phyloP scores from a whole-genome alignment of 345 rosid species.

The Syzygium aromaticum region DNA sequence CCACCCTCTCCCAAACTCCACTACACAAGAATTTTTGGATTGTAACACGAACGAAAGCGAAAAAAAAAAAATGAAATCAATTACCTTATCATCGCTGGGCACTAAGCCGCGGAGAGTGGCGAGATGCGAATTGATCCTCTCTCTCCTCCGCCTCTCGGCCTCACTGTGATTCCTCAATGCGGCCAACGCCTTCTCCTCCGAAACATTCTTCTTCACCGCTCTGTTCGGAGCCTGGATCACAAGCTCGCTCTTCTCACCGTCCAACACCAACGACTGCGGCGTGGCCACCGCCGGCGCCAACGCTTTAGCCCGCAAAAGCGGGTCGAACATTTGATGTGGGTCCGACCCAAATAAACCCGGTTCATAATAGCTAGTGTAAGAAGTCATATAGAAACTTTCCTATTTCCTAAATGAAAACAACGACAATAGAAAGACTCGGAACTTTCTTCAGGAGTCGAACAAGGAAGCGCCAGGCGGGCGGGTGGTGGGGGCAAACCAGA shows the following conservation, averaged over 20 bases:
- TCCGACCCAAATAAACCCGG: background rate
- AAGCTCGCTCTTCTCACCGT: slow-evolving; percentile 46
- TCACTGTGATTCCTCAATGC: slow-evolving; percentile 66
- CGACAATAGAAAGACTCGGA: background rate
- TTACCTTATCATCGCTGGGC: slow-evolving; percentile 51
- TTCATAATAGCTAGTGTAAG: background rate
- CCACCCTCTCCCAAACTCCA: background rate
- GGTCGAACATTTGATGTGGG: slow-evolving; percentile 9
- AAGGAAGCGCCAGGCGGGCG: slow-evolving; percentile 51
- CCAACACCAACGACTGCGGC: slow-evolving; percentile 36
- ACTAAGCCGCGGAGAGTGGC: slow-evolving; percentile 51
- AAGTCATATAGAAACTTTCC: background rate
- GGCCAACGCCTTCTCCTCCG: slow-evolving; percentile 40
- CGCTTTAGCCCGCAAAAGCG: slow-evolving; percentile 11
- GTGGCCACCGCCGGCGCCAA: slow-evolving; percentile 13
- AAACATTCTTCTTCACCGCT: slow-evolving; percentile 32
- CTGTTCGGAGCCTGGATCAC: slow-evolving; percentile 32
- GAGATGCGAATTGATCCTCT: slow-evolving; percentile 65
- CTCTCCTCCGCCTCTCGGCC: slow-evolving; percentile 68
- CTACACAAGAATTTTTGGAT: background rate
- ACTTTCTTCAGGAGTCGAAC: background rate
- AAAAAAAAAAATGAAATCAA: background rate
- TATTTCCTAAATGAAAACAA: background rate
- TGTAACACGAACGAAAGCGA: background rate
- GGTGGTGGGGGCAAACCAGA: slow-evolving; percentile 67